Evolutionary conservation across 345 rosid genomes (phyloP), one percentile per base, ranked within the genome.

Genomic region (Cardamine chenopodiifolia): DNA sequence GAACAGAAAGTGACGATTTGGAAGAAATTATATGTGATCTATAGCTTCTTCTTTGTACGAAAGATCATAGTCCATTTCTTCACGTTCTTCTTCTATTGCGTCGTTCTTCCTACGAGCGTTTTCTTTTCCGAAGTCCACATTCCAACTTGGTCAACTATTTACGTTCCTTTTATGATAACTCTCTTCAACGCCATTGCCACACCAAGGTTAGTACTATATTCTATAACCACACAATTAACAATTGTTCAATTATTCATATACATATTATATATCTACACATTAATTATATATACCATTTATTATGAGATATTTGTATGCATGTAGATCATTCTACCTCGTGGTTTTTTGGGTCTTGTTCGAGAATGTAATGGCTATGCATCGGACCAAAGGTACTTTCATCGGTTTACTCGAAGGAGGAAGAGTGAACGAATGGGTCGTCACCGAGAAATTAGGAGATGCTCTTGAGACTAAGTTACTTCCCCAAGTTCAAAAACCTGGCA

Each of bases 391-490:
- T 6, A 83, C 90, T 39, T 78, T 83, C 26, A 86, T 91, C 12
- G 98, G 98, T 9, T 74, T 94, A 79, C 69, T 94, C 4, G 98
- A 94, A 78, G 87, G 86, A 1, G 93, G 98, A 5, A 82, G 97
- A 77, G 96, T 84, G 3, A 91, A 94, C 14, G 98, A 94, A 80
- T 94, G 98, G 98, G 87, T 91, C 15, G 98, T 94, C 32, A 94
- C 98, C 0, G 91, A 91, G 70, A 94, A 94, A 57, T 72, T 91
- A 53, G 98, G 98, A 9, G 96, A 91, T 66, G 96, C 84, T 55
- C 75, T 87, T 57, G 80, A 85, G 71, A 68, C 79, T 44, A 87
- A 85, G 58, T 67, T 74, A 22, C 49, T 32, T 83, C 83, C 11
- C 15, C 74, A 78, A 84, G 76, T 78, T 31, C 82, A 31, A 70